Base-by-base conservation (phyloP, 345 rosid genomes). In the Pistacia integerrima region DNA sequence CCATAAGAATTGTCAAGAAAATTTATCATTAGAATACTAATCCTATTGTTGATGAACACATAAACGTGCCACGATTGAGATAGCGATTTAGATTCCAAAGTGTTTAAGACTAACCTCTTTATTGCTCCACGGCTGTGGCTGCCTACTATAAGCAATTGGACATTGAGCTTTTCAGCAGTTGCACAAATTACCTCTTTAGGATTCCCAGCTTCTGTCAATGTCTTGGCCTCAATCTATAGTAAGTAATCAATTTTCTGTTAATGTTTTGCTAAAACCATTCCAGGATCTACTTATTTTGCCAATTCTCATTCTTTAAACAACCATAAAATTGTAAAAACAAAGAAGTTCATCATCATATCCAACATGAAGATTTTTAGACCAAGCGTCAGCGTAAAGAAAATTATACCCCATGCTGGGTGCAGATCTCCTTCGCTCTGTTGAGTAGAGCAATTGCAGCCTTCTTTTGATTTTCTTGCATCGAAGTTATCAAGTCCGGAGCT, bases 401-500 rank as follows among this genome's bases (percentile, higher is more conserved):
- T 18, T 51, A 35, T 77, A 92, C 94, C 92, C 92, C 92, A 58
- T 64, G 80, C 33, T 75, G 73, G 72, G 85, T 82, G 64, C 94
- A 90, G 48, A 89, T 79, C 48, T 79, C 83, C 73, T 75, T 78
- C 13, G 91, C 94, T 76, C 70, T 75, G 14, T 69, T 80, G 81
- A 90, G 56, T 18, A 88, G 84, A 68, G 77, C 66, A 52, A 69
- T 30, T 2, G 82, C 83, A 2, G 64, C 38, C 70, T 81, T 92
- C 83, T 77, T 88, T 57, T 82, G 83, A 76, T 87, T 92, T 64
- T 90, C 90, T 71, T 85, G 87, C 38, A 87, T 64, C 0, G 85
- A 75, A 20, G 71, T 60, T 1, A 91, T 74, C 83, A 94, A 84
- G 48, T 87, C 93, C 33, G 76, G 75, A 72, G 96, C 98, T 94